Percentiles rank a stretch among this genome's conserved stretches.
These are phyloP conservation scores for Diutina mesorugosa DNA, from an alignment of 1,139 yeast species.

Conservation along the genomic window DNA sequence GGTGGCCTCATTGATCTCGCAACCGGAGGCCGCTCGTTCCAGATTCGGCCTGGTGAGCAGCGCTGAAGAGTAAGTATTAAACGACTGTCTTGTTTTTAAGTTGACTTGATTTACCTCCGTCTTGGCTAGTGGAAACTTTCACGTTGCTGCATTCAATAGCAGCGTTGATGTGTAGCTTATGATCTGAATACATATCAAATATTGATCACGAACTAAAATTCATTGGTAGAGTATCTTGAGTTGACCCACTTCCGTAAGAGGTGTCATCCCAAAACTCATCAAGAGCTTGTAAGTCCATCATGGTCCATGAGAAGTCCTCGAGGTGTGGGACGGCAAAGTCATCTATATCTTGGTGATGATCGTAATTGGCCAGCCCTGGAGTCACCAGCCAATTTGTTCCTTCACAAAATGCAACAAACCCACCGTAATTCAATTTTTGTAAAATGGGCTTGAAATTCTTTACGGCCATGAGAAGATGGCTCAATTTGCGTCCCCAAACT, in stretches of 20 bases:
- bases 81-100: no score
- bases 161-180: not conserved
- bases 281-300: not conserved
- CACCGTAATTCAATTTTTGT: not conserved
- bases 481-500: not conserved
- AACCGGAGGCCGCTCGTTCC: not conserved
- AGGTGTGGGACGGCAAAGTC: not conserved
- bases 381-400: not conserved
- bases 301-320: not conserved
- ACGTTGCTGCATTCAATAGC: not conserved
- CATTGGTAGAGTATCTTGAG: not conserved
- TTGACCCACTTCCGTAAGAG: not conserved
- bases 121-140: not conserved
- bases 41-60: not conserved
- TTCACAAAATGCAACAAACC: not conserved
- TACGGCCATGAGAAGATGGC: not conserved
- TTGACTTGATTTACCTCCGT: not conserved
- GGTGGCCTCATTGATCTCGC: not conserved
- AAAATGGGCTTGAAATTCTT: not conserved
- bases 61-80: not conserved
- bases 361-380: not conserved
- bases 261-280: not conserved
- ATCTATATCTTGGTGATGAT: not conserved
- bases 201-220: not conserved
- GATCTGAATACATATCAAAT: no score